A percentile compares a stretch with the other conserved stretches of the same genome.
phyloP scores from a whole-genome alignment of 2,329 filamentous ascomycete species.

The Penicillium nordicum region DNA sequence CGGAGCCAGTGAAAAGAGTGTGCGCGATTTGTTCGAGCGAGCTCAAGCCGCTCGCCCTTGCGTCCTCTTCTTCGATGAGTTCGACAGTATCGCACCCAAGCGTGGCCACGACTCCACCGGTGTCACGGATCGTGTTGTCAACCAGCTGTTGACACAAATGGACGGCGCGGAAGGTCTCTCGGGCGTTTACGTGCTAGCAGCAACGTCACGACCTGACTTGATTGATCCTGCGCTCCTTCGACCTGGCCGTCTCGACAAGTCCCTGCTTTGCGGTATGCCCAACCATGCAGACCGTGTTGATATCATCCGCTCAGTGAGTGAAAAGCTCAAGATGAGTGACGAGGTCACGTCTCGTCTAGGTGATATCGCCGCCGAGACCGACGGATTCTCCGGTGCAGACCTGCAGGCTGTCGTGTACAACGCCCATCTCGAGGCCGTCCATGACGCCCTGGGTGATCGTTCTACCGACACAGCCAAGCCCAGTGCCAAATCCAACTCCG shows the following conservation, averaged over 20 bases:
- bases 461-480: conserved; percentile 40
- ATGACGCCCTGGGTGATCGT: conserved; percentile 73
- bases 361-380: conserved; percentile 75
- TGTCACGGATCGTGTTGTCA: conserved; percentile 97
- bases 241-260: conserved; percentile 91
- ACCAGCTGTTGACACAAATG: conserved; percentile 98
- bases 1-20: conserved; percentile 92
- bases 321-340: conserved; percentile 70
- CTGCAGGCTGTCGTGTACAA: conserved; percentile 94
- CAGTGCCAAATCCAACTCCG: conserved; percentile 28
- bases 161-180: conserved; percentile 93
- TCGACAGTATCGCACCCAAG: conserved; percentile 96
- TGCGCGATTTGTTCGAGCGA: conserved; percentile 90
- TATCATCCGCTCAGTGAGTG: conserved; percentile 79
- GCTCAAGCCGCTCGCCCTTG: conserved; percentile 86
- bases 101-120: conserved; percentile 95
- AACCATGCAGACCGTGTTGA: conserved; percentile 75
- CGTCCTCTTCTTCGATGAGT: conserved; percentile 97
- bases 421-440: conserved; percentile 93
- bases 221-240: conserved; percentile 92
- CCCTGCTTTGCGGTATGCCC: conserved; percentile 85
- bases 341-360: conserved; percentile 61
- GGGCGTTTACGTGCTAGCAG: conserved; percentile 93
- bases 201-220: conserved; percentile 86
- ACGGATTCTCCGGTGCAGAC: conserved; percentile 91